Conservation (phyloP, 352 stramenopile genomes). For the Pythium rhizo-oryzae region DNA sequence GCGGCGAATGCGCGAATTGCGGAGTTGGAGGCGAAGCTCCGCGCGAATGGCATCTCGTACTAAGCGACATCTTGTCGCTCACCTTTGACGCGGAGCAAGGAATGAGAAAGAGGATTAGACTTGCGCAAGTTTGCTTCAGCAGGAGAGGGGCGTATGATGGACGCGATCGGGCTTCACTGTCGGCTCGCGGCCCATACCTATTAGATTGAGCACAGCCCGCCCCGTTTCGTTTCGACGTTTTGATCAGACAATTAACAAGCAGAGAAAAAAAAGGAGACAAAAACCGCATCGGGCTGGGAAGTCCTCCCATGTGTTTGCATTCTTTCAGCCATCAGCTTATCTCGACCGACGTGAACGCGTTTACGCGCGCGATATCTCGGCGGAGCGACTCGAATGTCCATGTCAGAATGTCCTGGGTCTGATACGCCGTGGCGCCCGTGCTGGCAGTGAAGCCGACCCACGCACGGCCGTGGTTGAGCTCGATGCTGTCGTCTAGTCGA, state of each 20-base stretch:
- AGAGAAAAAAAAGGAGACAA: conserved; percentile 19
- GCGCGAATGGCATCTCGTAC: conserved; percentile 81
- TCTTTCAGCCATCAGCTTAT: not conserved
- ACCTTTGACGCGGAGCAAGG: conserved; percentile 15
- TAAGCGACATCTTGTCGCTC: conserved; percentile 31
- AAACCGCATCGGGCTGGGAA: not conserved
- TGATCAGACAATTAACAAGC: conserved; percentile 23
- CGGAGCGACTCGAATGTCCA: conserved; percentile 81
- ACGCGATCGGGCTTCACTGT: conserved; percentile 14
- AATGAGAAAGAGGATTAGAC: conserved; percentile 32
- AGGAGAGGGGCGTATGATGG: conserved; percentile 24
- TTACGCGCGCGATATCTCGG: conserved; percentile 23
- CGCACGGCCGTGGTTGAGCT: conserved; percentile 81
- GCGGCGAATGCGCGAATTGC: conserved; percentile 84
- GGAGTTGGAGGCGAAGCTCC: conserved; percentile 82
- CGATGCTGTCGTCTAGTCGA: conserved; percentile 79
- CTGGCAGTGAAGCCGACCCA: conserved; percentile 93
- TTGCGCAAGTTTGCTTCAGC: conserved; percentile 31
- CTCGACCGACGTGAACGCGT: conserved; percentile 7
- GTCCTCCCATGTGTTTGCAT: no score
- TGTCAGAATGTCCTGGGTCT: conserved; percentile 88
- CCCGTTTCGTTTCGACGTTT: conserved; percentile 29
- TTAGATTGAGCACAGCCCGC: conserved; percentile 35
- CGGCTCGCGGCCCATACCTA: conserved; percentile 27
- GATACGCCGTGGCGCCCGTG: conserved; percentile 82